Evolutionary conservation across 495 filamentous ascomycete genomes (phyloP).

Genomic region (Hyaloscypha finlandica): DNA sequence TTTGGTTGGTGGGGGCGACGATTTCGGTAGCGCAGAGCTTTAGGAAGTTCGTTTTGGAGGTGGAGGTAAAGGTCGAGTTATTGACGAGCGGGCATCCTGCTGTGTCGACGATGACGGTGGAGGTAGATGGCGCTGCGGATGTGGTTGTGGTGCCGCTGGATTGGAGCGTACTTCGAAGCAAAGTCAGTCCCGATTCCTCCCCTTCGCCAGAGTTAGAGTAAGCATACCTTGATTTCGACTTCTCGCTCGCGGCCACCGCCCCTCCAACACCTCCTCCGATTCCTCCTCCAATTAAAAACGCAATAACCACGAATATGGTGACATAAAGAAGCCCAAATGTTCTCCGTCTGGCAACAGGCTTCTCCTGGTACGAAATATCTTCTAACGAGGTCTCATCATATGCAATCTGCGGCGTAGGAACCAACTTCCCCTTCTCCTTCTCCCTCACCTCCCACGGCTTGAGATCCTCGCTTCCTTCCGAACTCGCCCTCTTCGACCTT

Average conservation of each 20-base stretch:
- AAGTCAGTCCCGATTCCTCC: not conserved
- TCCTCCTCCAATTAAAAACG: slow-evolving; percentile 26
- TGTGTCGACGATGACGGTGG: slow-evolving; percentile 18
- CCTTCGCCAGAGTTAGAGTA: not conserved
- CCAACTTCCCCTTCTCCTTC: not conserved
- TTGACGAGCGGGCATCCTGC: slow-evolving; percentile 25
- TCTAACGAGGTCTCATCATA: not conserved
- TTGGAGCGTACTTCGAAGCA: not conserved
- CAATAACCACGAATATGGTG: slow-evolving; percentile 7
- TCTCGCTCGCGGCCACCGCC: slow-evolving; percentile 12
- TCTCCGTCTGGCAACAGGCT: not conserved
- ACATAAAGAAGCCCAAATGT: slow-evolving; percentile 5
- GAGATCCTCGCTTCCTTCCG: not conserved
- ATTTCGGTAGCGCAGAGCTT: slow-evolving; percentile 15
- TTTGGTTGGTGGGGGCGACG: not conserved
- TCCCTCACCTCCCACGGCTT: not conserved
- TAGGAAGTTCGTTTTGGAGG: slow-evolving; percentile 6
- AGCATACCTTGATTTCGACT: slow-evolving; percentile 16
- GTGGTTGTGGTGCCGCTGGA: not conserved
- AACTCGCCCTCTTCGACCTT: not conserved
- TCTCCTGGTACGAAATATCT: not conserved
- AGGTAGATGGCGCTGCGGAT: not conserved
- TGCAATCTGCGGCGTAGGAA: not conserved
- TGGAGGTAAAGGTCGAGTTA: slow-evolving; percentile 18
- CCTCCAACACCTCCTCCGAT: slow-evolving; percentile 28